Conservation (phyloP, 192 early-diverging fungal species). For the Borealophlyctis nickersoniae region DNA sequence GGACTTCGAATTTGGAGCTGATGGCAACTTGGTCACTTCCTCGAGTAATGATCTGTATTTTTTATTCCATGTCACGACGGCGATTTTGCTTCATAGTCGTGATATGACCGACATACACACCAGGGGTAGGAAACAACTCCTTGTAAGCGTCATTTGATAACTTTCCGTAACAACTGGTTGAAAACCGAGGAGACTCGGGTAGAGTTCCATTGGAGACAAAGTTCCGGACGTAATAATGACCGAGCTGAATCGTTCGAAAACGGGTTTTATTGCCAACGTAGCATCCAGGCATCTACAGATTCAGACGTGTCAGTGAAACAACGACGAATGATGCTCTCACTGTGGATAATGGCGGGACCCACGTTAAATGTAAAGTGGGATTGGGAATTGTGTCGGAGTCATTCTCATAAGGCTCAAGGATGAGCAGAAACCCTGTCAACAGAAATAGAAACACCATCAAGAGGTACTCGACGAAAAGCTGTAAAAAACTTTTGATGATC, state of each 20-base stretch:
- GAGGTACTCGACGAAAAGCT: too few relatives aligned
- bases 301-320: too few relatives aligned
- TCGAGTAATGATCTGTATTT: conserved; percentile 74
- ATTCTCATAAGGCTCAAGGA: conserved; percentile 96
- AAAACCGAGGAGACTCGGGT: conserved; percentile 92
- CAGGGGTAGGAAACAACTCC: conserved; percentile 95
- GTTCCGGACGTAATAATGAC: conserved; percentile 99
- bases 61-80: too few relatives aligned
- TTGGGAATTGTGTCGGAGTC: conserved; percentile 90
- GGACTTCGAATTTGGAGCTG: conserved; percentile 96
- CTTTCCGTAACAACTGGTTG: conserved; percentile 82
- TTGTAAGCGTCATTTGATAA: conserved; percentile 93
- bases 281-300: conserved; percentile 91
- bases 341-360: conserved; percentile 25
- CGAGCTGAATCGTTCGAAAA: conserved; percentile 92
- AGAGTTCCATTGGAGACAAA: conserved; percentile 97
- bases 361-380: conserved; percentile 86
- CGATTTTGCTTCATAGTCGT: background rate
- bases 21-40: conserved; percentile 98
- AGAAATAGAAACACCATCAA: too few relatives aligned
- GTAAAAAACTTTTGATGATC: too few relatives aligned
- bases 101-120: conserved; percentile 32
- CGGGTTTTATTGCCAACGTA: conserved; percentile 90
- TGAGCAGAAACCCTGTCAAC: conserved; percentile 84
- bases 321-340: background rate